A percentile compares a stretch with the other conserved stretches of the same genome.
These are phyloP conservation scores for Camellia oleifera DNA, from an alignment of 179 eudicot species.

Conservation along the genomic window DNA sequence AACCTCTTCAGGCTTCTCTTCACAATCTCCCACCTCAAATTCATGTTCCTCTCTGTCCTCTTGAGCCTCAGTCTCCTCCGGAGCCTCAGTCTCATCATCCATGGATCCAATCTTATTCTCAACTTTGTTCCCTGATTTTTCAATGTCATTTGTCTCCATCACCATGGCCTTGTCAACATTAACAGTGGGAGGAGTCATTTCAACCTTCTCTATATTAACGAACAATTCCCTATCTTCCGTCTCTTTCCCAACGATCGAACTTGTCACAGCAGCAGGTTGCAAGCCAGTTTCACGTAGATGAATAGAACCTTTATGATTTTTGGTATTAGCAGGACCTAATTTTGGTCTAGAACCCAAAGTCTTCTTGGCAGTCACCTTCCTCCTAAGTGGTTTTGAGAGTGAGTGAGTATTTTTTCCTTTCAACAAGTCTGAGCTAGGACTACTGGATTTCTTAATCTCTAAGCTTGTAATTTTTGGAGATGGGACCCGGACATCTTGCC, in stretches of 20 bases:
- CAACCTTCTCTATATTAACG: constrained; percentile 18
- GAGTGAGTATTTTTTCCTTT: constrained; percentile 32
- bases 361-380: constrained; percentile 52
- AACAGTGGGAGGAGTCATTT: constrained; percentile 16
- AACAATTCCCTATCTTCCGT: constrained; percentile 15
- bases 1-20: constrained; percentile 15
- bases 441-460: constrained; percentile 32
- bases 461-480: constrained; percentile 25
- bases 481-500: constrained; percentile 24
- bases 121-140: constrained; percentile 11
- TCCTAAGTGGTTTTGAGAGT: constrained; percentile 40
- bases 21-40: neutral
- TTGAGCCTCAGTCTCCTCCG: constrained; percentile 48
- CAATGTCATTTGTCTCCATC: constrained; percentile 16
- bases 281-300: constrained; percentile 19
- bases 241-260: constrained; percentile 20
- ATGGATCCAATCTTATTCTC: constrained; percentile 16
- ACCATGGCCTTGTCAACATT: constrained; percentile 14
- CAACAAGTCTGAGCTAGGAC: constrained; percentile 17
- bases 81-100: constrained; percentile 57
- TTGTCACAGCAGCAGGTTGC: constrained; percentile 22
- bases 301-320: constrained; percentile 40
- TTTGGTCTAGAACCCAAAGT: constrained; percentile 57
- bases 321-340: constrained; percentile 29
- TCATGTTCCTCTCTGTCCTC: constrained; percentile 27